Evolutionary conservation across 495 filamentous ascomycete genomes (phyloP), one percentile per base, ranked within the genome.

Genomic region (Penicillium verhagenii): DNA sequence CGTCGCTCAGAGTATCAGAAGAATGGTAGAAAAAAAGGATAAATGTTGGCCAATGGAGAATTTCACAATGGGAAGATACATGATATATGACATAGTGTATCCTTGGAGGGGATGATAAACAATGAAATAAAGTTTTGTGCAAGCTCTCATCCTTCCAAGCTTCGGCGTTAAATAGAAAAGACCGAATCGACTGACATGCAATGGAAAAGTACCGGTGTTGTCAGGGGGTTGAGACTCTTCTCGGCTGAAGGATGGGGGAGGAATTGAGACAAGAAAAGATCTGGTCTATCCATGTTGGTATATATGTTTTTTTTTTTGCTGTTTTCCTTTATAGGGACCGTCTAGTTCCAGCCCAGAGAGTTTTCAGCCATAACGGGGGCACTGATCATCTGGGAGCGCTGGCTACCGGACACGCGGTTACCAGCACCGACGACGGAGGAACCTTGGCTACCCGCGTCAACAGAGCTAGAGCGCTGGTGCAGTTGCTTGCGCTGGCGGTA

Each of bases 331-430:
- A 53, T 56, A 46, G 60, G 35, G 26, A 19, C 19, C 44, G 20
- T 74, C 82, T 82, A 98, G 77, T 96, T 97, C 94, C 94, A 98
- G 58, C 94, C 94, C 57, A 98, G 83, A 48, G 91, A 96, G 77
- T 98, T 98, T 79, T 96, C 94, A 38, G 92, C 90, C 79, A 93
- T 95, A 54, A 98, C 89, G 4, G 94, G 94, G 46, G 87, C 87
- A 67, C 82, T 87, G 66, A 88, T 90, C 79, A 83, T 83, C 69
- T 86, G 86, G 68, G 85, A 86, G 57, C 87, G 79, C 43, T 89
- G 82, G 62, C 86, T 88, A 53, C 84, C 79, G 50, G 68, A 70
- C 13, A 67, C 39, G 45, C 70, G 67, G 29, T 74, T 80, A 46
- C 80, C 79, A 47, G 66, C 60, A 50, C 56, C 65, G 40, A 72